These are phyloP conservation scores for Brasilioporus rufonigricans DNA, from an alignment of 768 basidiomycete genomes.

Conservation along the genomic window DNA sequence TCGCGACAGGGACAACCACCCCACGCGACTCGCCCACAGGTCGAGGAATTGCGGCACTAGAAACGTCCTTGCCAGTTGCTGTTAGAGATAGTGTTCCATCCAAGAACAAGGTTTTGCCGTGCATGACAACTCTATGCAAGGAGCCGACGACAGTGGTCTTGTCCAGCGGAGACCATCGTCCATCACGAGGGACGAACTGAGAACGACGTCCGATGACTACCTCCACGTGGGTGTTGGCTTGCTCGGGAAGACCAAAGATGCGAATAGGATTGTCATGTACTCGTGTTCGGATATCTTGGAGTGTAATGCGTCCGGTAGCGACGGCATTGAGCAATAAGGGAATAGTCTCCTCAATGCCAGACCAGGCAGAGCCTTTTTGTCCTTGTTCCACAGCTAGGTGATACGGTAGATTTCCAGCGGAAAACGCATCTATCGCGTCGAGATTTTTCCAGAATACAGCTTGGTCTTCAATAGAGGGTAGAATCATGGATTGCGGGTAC, in stretches of 20 bases:
- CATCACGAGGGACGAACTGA: conserved; percentile 47
- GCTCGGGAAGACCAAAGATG: conserved; percentile 90
- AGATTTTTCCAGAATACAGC: conserved; percentile 82
- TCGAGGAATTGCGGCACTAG: conserved; percentile 54
- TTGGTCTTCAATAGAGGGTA: conserved; percentile 79
- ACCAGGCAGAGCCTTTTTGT: conserved; percentile 59
- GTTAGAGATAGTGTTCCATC: conserved; percentile 71
- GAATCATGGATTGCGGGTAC: conserved; percentile 59
- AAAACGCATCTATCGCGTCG: conserved; percentile 84
- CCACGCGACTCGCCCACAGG: conserved; percentile 29
- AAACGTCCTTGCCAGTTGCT: conserved; percentile 70
- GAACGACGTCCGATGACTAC: conserved; percentile 82
- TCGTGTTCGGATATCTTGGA: conserved; percentile 79
- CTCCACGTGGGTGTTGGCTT: conserved; percentile 84
- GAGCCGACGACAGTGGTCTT: conserved; percentile 61
- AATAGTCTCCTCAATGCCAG: conserved; percentile 85
- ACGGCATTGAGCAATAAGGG: conserved; percentile 89
- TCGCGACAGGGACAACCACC: conserved; percentile 15
- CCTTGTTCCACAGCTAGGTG: conserved; percentile 62
- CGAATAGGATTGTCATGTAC: conserved; percentile 89
- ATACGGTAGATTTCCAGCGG: conserved; percentile 84
- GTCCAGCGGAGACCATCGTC: conserved; percentile 83
- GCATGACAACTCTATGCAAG: conserved; percentile 88
- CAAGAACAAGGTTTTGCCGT: conserved; percentile 85
- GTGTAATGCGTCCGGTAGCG: conserved; percentile 68